Conservation (phyloP, 2,329 filamentous ascomycete genomes). For the Zelopaecilomyces penicillatus region DNA sequence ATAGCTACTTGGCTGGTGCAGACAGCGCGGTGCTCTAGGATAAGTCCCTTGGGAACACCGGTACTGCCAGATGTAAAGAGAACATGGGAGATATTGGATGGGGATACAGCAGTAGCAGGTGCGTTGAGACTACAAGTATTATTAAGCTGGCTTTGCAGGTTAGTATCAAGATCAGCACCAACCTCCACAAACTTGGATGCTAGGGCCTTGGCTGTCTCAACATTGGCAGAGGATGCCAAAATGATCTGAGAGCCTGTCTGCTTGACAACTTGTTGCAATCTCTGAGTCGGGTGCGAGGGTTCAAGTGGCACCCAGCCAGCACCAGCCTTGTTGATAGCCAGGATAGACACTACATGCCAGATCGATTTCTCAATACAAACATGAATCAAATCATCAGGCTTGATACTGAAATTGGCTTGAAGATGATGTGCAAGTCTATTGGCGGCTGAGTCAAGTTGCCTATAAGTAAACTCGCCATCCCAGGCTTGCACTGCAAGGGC, state of each 20-base stretch:
- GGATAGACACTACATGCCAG: background rate
- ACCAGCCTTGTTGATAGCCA: constrained; percentile 2
- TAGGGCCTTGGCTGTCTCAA: no score
- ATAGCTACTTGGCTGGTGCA: no score
- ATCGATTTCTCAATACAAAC: constrained; percentile 4
- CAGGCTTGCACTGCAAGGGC: constrained; percentile 34
- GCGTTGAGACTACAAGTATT: no score
- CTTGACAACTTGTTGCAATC: no score
- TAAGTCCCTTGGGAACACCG: constrained; percentile 9
- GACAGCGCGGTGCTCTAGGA: constrained; percentile 10
- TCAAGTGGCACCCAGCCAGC: constrained; percentile 1
- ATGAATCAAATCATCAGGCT: background rate
- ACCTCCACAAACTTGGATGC: no score
- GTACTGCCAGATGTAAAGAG: constrained; percentile 10
- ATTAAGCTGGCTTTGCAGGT: no score
- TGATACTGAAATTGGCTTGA: constrained; percentile 5
- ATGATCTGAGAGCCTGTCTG: no score
- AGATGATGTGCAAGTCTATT: constrained; percentile 8
- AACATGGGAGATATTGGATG: constrained; percentile 6
- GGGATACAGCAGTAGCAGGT: background rate
- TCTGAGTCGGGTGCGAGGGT: no score
- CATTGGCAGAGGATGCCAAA: no score
- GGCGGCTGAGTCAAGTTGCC: constrained; percentile 20
- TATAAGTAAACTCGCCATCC: constrained; percentile 36
- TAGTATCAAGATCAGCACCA: no score